phyloP scores from a whole-genome alignment of 164 flowering plant genomes.

The Vitis cinerea region DNA sequence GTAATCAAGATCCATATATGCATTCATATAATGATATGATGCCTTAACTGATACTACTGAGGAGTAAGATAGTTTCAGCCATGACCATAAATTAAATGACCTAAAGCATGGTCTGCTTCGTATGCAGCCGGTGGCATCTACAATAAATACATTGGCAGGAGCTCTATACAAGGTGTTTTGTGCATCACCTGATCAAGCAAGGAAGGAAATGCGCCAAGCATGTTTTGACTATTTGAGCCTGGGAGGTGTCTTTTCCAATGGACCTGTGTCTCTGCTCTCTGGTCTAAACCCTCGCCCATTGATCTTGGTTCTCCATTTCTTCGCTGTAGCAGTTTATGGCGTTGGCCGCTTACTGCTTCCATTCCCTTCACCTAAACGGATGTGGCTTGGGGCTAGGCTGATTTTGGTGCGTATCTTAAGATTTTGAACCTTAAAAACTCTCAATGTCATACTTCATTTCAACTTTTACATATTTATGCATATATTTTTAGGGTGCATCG shows the following conservation, averaged over 20 bases:
- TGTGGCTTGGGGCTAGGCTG: constrained; percentile 12
- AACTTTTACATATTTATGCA: not conserved
- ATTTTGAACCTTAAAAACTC: not conserved
- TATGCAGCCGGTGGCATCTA: constrained; percentile 23
- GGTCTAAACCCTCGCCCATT: constrained; percentile 17
- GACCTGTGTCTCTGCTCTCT: constrained; percentile 20
- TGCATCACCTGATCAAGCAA: constrained; percentile 18
- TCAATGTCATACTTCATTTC: not conserved
- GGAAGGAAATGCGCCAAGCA: constrained; percentile 16
- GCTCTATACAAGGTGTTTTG: constrained; percentile 22
- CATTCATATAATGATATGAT: too few species aligned
- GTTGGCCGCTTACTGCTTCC: constrained; percentile 17
- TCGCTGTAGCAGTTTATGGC: constrained; percentile 14
- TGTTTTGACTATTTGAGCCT: constrained; percentile 22
- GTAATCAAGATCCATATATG: constrained; percentile 1
- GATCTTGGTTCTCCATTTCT: constrained; percentile 17
- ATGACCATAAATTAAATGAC: not conserved
- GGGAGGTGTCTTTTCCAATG: constrained; percentile 15
- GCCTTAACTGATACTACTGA: too few species aligned
- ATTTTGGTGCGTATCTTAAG: constrained; percentile 2
- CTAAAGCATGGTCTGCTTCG: not conserved
- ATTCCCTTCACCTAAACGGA: constrained; percentile 12
- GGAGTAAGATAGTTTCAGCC: too few species aligned
- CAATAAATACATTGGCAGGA: constrained; percentile 21
- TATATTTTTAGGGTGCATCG: constrained; percentile 10